Evolutionary conservation across 495 filamentous ascomycete species (phyloP).

Genomic region (Penicillium turbatum): DNA sequence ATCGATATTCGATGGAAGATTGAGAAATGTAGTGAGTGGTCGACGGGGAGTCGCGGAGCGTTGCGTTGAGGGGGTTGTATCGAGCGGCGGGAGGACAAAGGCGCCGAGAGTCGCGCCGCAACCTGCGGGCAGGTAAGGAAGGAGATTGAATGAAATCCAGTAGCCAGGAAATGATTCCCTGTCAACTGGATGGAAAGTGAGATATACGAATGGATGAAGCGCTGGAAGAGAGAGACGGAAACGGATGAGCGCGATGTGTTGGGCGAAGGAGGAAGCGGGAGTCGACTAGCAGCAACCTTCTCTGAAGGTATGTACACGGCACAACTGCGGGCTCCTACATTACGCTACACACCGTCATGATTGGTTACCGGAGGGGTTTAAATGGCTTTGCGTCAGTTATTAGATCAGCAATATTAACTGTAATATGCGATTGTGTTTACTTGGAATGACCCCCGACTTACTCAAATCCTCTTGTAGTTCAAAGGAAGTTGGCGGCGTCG

Average conservation of each 20-base stretch:
- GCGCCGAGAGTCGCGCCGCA: slow-evolving; percentile 37
- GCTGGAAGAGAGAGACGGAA: slow-evolving; percentile 10
- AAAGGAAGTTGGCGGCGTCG: slow-evolving; percentile 17
- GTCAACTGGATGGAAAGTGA: slow-evolving; percentile 18
- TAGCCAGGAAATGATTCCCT: slow-evolving; percentile 20
- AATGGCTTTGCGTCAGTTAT: not conserved
- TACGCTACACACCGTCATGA: not conserved
- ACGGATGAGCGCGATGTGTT: slow-evolving; percentile 19
- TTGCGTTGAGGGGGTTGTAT: slow-evolving; percentile 34
- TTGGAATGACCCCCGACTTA: not conserved
- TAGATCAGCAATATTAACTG: not conserved
- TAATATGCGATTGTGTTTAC: not conserved
- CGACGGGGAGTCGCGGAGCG: slow-evolving; percentile 34
- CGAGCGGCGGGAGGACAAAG: slow-evolving; percentile 37
- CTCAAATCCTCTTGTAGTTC: not conserved
- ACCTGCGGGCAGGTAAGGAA: slow-evolving; percentile 25
- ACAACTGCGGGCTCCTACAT: slow-evolving; percentile 14
- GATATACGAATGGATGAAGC: slow-evolving; percentile 19
- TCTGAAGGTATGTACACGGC: slow-evolving; percentile 25
- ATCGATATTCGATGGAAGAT: slow-evolving; percentile 20
- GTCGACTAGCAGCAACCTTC: slow-evolving; percentile 13
- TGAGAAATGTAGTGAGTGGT: slow-evolving; percentile 17
- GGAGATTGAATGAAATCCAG: slow-evolving; percentile 17
- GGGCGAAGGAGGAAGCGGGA: slow-evolving; percentile 21
- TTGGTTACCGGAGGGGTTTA: not conserved